Conservation (phyloP, 2,329 filamentous ascomycete species). For the Fusarium sp. region DNA sequence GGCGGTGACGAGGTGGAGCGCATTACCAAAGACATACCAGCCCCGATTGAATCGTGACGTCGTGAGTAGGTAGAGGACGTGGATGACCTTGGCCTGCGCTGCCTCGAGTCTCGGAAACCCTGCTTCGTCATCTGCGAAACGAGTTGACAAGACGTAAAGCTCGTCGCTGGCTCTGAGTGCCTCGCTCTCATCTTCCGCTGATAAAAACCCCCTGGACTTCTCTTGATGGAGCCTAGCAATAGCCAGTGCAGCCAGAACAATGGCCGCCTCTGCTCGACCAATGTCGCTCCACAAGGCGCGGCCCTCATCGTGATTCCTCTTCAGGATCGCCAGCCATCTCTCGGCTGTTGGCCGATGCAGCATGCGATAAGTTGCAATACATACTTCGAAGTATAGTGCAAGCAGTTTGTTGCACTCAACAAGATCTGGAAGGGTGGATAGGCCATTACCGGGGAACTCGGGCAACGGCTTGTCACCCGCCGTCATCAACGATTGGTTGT, state of each 20-base stretch:
- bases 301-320: conserved; percentile 50
- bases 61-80: conserved; percentile 68
- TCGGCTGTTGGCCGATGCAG: conserved; percentile 66
- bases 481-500: conserved; percentile 59
- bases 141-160: conserved; percentile 56
- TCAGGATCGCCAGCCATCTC: conserved; percentile 58
- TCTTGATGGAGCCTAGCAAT: conserved; percentile 60
- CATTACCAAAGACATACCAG: conserved; percentile 70
- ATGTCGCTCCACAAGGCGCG: conserved; percentile 54
- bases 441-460: conserved; percentile 42
- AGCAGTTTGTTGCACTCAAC: conserved; percentile 52
- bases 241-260: conserved; percentile 62
- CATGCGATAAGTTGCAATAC: conserved; percentile 70
- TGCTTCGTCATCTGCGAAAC: conserved; percentile 60
- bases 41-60: conserved; percentile 71
- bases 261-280: conserved; percentile 58
- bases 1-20: conserved; percentile 62
- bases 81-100: conserved; percentile 67
- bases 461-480: conserved; percentile 64
- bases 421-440: conserved; percentile 54
- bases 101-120: conserved; percentile 66
- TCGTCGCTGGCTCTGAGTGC: conserved; percentile 51
- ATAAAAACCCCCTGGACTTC: conserved; percentile 46
- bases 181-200: conserved; percentile 42
- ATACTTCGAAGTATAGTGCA: conserved; percentile 69